Conservation (phyloP, 2,329 filamentous ascomycete genomes). For the Ramichloridium luteum region DNA sequence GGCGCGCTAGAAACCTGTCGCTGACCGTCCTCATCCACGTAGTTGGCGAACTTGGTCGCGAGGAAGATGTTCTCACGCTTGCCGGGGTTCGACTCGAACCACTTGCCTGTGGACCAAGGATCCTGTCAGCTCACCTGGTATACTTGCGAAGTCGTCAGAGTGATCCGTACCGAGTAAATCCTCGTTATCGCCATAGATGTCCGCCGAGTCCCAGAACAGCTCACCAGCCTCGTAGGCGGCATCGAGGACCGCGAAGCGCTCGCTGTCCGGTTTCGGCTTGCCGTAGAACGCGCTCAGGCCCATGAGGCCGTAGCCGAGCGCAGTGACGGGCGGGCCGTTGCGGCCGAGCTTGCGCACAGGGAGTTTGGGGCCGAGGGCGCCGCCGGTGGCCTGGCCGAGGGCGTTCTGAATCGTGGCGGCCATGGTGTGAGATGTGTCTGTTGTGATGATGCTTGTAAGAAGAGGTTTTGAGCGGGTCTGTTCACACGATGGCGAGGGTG, state of each 20-base stretch:
- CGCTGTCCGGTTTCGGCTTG: constrained; percentile 35
- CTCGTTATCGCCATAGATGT: constrained; percentile 32
- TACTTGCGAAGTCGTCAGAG: background rate
- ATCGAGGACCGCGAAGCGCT: constrained; percentile 42
- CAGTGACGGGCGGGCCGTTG: constrained; percentile 39
- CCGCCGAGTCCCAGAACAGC: constrained; percentile 39
- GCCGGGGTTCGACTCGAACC: constrained; percentile 33
- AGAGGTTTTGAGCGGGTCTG: too few relatives aligned
- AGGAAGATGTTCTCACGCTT: constrained; percentile 39
- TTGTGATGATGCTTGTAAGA: too few relatives aligned
- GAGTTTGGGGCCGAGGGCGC: constrained; percentile 21
- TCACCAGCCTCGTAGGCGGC: constrained; percentile 39
- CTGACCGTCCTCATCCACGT: constrained; percentile 26
- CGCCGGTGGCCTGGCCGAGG: constrained; percentile 14
- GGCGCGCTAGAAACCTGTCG: constrained; percentile 28
- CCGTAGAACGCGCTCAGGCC: constrained; percentile 38
- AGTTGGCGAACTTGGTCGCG: constrained; percentile 42
- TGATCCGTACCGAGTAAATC: constrained; percentile 31
- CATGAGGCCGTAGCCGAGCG: constrained; percentile 45
- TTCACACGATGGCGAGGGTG: too few relatives aligned
- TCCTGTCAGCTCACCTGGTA: background rate
- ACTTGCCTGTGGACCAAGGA: constrained; percentile 14
- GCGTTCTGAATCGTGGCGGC: constrained; percentile 12
- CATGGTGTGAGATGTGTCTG: too few relatives aligned
- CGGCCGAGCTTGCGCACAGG: constrained; percentile 39